Evolutionary conservation across 805 yeast species (phyloP), one percentile per base, ranked within the genome.

Genomic region (Saccharomyces jurei): DNA sequence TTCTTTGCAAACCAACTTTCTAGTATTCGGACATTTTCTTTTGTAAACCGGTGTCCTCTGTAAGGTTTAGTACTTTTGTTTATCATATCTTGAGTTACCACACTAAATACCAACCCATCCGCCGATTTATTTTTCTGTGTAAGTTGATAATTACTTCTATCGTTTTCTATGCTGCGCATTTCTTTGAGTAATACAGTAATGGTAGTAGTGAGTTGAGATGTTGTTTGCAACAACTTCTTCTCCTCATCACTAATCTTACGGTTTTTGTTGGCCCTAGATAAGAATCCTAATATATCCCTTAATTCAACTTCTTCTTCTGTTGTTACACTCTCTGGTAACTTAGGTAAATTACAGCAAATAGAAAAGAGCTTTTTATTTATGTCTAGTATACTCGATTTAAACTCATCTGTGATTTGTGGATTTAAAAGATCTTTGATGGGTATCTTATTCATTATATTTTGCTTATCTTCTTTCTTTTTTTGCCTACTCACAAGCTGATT

Each of bases 1-100:
- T 63, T 58, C 22, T 52, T 49, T 10, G 17, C 44, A 47, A 56
- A 61, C 66, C 66, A 63, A 9, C 32, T 48, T 50, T 62, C 65
- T 46, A 60, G 46, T 17, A 50, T 50, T 21, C 32, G 47, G 13
- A 55, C 57, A 32, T 54, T 59, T 41, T 56, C 47, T 31, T 54
- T 55, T 11, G 63, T 57, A 25, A 61, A 55, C 48, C 64, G 55
- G 48, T 62, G 64, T 21, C 66, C 66, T 49, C 59, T 51, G 32
- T 54, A 59, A 4, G 63, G 55, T 46, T 56, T 56, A 26, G 41
- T 51, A 21, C 41, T 48, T 22, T 32, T 30, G 28, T 50, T 53
- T 54, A 57, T 53, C 59, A 56, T 60, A 44, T 58, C 53, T 36
- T 58, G 61, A 30, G 63, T 61, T 17, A 59, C 52, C 6, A 61